These are phyloP conservation scores for Stephanodiscus triporus DNA, from an alignment of 108 stramenopile species.

Conservation along the genomic window DNA sequence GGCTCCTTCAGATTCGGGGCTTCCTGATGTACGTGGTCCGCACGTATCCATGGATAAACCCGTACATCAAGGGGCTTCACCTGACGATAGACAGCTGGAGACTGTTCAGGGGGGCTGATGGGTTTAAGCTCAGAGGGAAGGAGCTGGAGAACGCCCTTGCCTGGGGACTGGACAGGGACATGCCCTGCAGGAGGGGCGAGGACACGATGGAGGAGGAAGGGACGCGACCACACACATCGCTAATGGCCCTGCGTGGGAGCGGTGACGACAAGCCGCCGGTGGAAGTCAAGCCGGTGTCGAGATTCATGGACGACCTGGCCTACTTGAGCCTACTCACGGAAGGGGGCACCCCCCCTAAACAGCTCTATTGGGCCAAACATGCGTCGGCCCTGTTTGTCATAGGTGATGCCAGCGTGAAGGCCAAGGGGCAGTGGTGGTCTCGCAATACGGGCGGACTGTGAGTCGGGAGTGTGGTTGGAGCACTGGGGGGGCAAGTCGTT, in stretches of 20 bases:
- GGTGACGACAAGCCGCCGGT: neutral
- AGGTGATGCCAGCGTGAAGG: conserved; percentile 42
- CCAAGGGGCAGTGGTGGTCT: conserved; percentile 25
- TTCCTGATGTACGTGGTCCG: conserved; percentile 45
- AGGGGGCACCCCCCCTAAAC: neutral
- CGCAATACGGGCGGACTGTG: neutral
- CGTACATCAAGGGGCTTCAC: conserved; percentile 56
- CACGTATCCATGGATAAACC: conserved; percentile 37
- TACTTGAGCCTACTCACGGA: conserved; percentile 11
- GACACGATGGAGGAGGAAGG: neutral
- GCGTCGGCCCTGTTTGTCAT: conserved; percentile 18
- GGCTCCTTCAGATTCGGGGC: conserved; percentile 24
- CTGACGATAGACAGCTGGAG: conserved; percentile 48
- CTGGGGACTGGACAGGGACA: conserved; percentile 9
- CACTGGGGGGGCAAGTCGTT: conserved; percentile 8
- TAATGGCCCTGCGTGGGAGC: neutral
- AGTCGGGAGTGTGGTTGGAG: conserved; percentile 14
- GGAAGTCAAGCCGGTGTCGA: conserved; percentile 23
- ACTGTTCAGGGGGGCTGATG: conserved; percentile 25
- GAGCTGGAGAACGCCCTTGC: neutral
- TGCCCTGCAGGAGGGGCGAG: neutral
- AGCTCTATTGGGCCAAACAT: neutral
- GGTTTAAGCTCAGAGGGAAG: conserved; percentile 31
- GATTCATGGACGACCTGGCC: conserved; percentile 25
- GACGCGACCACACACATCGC: too few species aligned